Evolutionary conservation across 2,329 filamentous ascomycete species (phyloP), one percentile per base, ranked within the genome.

Genomic region (Ceratocystis smalleyi): DNA sequence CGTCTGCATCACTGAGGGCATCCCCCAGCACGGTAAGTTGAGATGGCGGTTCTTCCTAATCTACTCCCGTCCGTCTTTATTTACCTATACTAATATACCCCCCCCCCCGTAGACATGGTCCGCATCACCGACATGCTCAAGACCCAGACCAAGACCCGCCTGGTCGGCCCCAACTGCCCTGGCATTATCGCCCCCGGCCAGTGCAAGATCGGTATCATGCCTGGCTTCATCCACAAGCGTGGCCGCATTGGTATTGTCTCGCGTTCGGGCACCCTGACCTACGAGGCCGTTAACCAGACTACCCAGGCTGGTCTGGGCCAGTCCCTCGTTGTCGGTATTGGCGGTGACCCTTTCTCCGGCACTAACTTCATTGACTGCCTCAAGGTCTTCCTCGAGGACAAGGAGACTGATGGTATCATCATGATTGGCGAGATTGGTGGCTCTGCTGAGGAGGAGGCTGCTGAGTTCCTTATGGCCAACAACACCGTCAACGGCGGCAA

Each of bases 351-450:
- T 71, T 99, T 99, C 83, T 92, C 88, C 73, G 94, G 94, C 71
- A 97, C 94, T 78, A 97, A 96, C 84, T 99, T 97, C 82, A 97
- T 99, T 78, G 94, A 99, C 83, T 96, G 92, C 83, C 83, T 99
- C 71, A 88, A 89, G 74, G 90, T 97, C 74, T 99, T 99, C 85
- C 84, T 96, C 71, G 82, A 95, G 76, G 94, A 99, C 76, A 83
- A 87, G 75, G 90, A 96, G 80, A 99, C 94, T 47, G 94, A 99
- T 75, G 94, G 94, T 74, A 96, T 99, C 79, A 96, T 99, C 80
- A 96, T 99, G 94, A 97, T 99, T 75, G 94, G 94, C 74, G 94
- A 97, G 81, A 97, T 99, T 75, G 94, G 94, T 77, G 94, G 94
- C 68, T 89, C 88, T 67, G 94, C 94, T 67, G 94, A 99, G 81